Base-by-base conservation (phyloP, 345 rosid genomes). In the Gossypium bickii region DNA sequence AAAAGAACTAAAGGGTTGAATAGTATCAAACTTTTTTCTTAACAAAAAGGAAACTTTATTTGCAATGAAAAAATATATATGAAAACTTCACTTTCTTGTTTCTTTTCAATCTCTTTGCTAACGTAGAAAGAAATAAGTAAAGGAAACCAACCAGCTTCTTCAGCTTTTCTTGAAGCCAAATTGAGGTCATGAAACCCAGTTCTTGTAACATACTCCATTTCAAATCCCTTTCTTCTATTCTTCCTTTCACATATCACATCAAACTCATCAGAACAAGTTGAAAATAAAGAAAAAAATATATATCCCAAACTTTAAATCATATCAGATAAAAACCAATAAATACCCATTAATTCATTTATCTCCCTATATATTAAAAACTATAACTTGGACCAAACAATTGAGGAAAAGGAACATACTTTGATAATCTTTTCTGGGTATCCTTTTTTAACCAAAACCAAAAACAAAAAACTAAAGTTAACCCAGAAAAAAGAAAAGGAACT, bases 151-250 rank as follows among this genome's bases (percentile, higher is more conserved):
- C 98, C 98, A 73, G 94, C 86, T 86, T 93, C 97, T 86, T 95
- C 96, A 16, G 97, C 97, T 78, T 85, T 95, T 88, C 97, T 87
- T 77, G 99, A 93, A 60, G 96, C 94, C 84, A 91, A 68, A 74
- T 77, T 83, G 12, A 88, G 74, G 68, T 88, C 92, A 69, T 92
- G 90, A 38, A 84, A 68, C 67, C 82, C 91, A 17, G 81, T 83
- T 82, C 92, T 71, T 69, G 82, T 67, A 62, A 73, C 73, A 44
- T 70, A 78, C 78, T 84, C 88, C 98, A 92, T 89, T 41, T 27
- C 47, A 27, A 72, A 67, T 55, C 75, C 77, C 47, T 69, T 51
- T 47, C 69, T n/a, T 56, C 74, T 67, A 1, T 22, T 58, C 29
- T 51, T 51, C 80, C 66, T 52, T 17, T 18, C 29, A 78, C 76